Conservation (phyloP, 176 grass and related monocot genomes). For the Hordeum marinum region DNA sequence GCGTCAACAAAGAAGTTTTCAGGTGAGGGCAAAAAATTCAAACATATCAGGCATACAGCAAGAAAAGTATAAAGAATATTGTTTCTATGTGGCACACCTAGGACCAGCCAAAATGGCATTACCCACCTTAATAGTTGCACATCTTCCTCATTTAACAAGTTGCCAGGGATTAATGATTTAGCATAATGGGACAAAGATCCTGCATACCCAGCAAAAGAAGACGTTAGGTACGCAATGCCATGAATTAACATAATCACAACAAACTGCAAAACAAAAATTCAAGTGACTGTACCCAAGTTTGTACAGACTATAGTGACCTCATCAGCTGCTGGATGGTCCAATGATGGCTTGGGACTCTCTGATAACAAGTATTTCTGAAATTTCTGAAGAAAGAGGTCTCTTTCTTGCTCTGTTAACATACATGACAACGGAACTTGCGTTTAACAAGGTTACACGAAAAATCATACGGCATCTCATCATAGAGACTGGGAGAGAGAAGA, state of each 20-base stretch:
- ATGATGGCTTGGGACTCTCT: slow-evolving; percentile 34
- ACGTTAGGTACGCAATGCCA: slow-evolving; percentile 21
- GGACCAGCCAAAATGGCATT: slow-evolving; percentile 9
- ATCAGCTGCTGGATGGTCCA: slow-evolving; percentile 27
- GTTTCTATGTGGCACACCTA: neutral
- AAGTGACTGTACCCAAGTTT: slow-evolving; percentile 72
- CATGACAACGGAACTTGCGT: slow-evolving; percentile 22
- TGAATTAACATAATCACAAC: slow-evolving; percentile 17
- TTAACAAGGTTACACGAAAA: slow-evolving; percentile 14
- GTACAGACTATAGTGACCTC: slow-evolving; percentile 52
- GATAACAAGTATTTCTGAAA: slow-evolving; percentile 63
- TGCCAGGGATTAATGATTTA: slow-evolving; percentile 71
- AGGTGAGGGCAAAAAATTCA: neutral
- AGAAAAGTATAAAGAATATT: neutral
- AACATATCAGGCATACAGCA: slow-evolving; percentile 18
- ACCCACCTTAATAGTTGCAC: slow-evolving; percentile 80
- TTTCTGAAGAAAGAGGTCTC: slow-evolving; percentile 84
- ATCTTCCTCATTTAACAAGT: slow-evolving; percentile 80
- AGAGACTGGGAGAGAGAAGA: slow-evolving; percentile 18
- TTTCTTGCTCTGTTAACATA: slow-evolving; percentile 70
- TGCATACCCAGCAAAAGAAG: slow-evolving; percentile 34
- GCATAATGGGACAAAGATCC: slow-evolving; percentile 79
- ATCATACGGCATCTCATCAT: neutral
- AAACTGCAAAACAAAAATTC: neutral
- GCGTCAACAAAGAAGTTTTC: neutral